These are phyloP conservation scores for Coemansia asiatica DNA, from an alignment of 192 early-diverging fungal genomes.

Conservation along the genomic window DNA sequence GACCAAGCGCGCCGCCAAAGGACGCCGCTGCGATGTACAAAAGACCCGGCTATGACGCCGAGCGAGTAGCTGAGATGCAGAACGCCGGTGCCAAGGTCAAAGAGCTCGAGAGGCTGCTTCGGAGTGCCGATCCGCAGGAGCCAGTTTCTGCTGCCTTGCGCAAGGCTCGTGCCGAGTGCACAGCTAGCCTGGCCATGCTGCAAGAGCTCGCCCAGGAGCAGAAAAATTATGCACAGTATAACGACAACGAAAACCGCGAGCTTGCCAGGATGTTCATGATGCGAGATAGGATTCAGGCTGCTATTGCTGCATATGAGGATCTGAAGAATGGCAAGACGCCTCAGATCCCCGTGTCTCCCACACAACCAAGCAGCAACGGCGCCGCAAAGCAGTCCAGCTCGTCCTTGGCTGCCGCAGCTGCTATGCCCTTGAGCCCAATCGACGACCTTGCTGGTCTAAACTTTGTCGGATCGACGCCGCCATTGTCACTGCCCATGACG, in stretches of 20 bases:
- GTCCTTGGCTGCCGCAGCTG: conserved; percentile 16
- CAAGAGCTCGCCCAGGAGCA: conserved; percentile 48
- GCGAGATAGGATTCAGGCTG: conserved; percentile 22
- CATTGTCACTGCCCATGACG: conserved; percentile 12
- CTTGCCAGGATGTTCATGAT: conserved; percentile 15
- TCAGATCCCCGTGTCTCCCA: conserved; percentile 9
- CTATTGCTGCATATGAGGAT: conserved; percentile 29
- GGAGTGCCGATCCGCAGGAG: neutral
- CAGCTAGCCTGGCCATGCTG: conserved; percentile 45
- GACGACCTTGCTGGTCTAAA: conserved; percentile 44
- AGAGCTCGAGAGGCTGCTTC: conserved; percentile 4
- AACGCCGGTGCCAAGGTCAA: conserved; percentile 7
- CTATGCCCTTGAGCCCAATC: conserved; percentile 16
- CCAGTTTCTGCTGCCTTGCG: conserved; percentile 5
- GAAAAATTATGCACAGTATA: conserved; percentile 57
- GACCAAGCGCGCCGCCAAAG: conserved; percentile 10
- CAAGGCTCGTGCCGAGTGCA: conserved; percentile 7
- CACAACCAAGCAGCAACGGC: neutral
- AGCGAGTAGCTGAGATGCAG: conserved; percentile 15
- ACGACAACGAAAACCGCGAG: conserved; percentile 61
- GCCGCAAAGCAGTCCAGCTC: conserved; percentile 33
- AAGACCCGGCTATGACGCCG: conserved; percentile 17
- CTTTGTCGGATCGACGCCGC: conserved; percentile 21
- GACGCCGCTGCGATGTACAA: conserved; percentile 9
- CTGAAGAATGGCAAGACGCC: conserved; percentile 37